A percentile compares a stretch with the other conserved stretches of the same genome.
Conservation (phyloP, 2,329 filamentous ascomycete genomes). For the Lomentospora prolificans region DNA sequence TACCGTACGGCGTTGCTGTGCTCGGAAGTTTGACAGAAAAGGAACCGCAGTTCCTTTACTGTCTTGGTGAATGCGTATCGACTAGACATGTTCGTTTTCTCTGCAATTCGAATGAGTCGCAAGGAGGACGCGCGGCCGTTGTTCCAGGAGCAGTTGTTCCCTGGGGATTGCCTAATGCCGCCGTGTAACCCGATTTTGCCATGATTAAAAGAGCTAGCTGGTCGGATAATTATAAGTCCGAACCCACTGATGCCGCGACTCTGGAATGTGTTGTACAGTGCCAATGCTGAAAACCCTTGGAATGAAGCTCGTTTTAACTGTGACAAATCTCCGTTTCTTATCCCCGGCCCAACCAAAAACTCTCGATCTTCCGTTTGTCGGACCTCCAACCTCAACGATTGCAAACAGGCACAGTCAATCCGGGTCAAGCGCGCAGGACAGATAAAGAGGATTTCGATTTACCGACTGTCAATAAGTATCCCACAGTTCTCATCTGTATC, state of each 20-base stretch:
- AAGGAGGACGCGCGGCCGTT: not conserved
- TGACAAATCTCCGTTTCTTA: constrained; percentile 1
- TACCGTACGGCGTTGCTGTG: constrained; percentile 84
- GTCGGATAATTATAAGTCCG: no score
- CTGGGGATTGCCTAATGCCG: no score
- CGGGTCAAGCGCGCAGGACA: not conserved
- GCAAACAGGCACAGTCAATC: not conserved
- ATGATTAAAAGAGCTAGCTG: no score
- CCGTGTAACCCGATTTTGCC: no score
- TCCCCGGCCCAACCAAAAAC: constrained; percentile 2
- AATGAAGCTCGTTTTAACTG: no score
- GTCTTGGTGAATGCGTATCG: constrained; percentile 87
- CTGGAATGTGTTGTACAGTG: no score
- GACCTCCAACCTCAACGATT: not conserved
- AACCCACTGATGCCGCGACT: no score
- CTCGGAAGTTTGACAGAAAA: constrained; percentile 91
- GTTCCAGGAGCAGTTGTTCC: not conserved
- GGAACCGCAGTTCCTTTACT: constrained; percentile 92
- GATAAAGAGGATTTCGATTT: no score
- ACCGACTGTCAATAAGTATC: not conserved
- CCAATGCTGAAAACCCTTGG: no score
- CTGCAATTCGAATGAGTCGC: not conserved
- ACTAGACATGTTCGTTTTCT: constrained; percentile 58
- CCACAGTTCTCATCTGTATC: no score
- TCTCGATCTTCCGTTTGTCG: not conserved